A percentile compares a stretch with the other conserved stretches of the same genome.
Conservation (phyloP, 495 filamentous ascomycete genomes). For the Aspergillus funiculosus region DNA sequence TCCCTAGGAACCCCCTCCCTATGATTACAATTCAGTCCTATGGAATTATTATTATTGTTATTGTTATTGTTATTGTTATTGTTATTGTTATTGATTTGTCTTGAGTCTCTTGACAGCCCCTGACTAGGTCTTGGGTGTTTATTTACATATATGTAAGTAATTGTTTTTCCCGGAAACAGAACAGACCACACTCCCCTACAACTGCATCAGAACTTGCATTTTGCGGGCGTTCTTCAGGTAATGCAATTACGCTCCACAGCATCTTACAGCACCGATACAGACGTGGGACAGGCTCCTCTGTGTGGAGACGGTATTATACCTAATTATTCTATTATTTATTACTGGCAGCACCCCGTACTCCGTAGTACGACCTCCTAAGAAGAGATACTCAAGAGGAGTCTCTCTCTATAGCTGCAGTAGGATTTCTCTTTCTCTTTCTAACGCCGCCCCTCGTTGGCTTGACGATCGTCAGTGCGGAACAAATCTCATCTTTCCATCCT, state of each 20-base stretch:
- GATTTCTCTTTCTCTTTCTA: too few relatives aligned
- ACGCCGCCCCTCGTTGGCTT: conserved; percentile 17
- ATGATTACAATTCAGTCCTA: too few relatives aligned
- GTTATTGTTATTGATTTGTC: too few relatives aligned
- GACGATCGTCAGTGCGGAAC: conserved; percentile 21
- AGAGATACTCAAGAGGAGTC: too few relatives aligned
- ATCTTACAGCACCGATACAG: neutral
- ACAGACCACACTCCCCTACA: neutral
- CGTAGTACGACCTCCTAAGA: conserved; percentile 10
- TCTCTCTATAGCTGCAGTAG: too few relatives aligned
- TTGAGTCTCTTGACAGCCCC: too few relatives aligned
- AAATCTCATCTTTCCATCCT: conserved; percentile 9
- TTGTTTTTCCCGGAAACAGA: neutral
- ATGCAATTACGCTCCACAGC: neutral
- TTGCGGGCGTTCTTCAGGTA: conserved; percentile 1
- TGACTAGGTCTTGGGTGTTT: neutral
- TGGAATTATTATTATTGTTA: too few relatives aligned
- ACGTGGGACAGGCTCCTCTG: conserved; percentile 7
- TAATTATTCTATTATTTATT: too few relatives aligned
- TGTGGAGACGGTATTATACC: neutral
- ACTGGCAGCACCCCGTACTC: neutral
- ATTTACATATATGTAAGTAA: conserved; percentile 2
- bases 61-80: too few relatives aligned
- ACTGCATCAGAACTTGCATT: neutral
- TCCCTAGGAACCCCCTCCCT: too few relatives aligned